Percentiles rank a stretch among this genome's conserved stretches.
phyloP scores from a whole-genome alignment of 345 rosid genomes.

The Hirschfeldia incana region DNA sequence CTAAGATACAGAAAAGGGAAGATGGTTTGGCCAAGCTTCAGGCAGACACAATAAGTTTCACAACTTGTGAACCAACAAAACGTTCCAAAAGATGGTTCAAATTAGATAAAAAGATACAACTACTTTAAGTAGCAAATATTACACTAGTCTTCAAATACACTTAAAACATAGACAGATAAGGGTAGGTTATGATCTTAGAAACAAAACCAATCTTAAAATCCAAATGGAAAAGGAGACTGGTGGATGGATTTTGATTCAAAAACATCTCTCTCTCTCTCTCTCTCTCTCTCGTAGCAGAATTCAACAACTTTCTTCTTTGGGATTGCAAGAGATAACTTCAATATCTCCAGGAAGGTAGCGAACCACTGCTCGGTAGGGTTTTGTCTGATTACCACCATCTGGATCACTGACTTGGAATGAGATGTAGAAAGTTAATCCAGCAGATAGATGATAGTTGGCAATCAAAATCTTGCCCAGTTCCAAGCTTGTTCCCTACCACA shows the following conservation, averaged over 20 bases:
- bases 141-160: not conserved
- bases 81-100: too few relatives aligned
- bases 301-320: not conserved
- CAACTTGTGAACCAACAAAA: too few relatives aligned
- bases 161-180: not conserved
- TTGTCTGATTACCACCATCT: not conserved
- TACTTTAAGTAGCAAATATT: not conserved
- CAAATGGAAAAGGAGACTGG: not conserved
- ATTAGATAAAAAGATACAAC: not conserved
- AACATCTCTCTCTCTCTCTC: too few relatives aligned
- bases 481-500: not conserved
- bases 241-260: too few relatives aligned
- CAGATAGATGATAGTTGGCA: not conserved
- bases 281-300: too few relatives aligned
- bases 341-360: not conserved
- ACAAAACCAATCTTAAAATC: not conserved
- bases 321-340: not conserved
- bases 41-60: too few relatives aligned
- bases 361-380: not conserved
- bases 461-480: not conserved
- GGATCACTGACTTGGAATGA: not conserved
- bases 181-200: not conserved
- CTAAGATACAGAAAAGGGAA: too few relatives aligned
- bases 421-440: not conserved
- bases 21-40: too few relatives aligned